Percentiles rank a stretch among this genome's conserved stretches.
These are phyloP conservation scores for Tricholoma hemisulphureum DNA, from an alignment of 768 basidiomycete genomes.

Conservation along the genomic window DNA sequence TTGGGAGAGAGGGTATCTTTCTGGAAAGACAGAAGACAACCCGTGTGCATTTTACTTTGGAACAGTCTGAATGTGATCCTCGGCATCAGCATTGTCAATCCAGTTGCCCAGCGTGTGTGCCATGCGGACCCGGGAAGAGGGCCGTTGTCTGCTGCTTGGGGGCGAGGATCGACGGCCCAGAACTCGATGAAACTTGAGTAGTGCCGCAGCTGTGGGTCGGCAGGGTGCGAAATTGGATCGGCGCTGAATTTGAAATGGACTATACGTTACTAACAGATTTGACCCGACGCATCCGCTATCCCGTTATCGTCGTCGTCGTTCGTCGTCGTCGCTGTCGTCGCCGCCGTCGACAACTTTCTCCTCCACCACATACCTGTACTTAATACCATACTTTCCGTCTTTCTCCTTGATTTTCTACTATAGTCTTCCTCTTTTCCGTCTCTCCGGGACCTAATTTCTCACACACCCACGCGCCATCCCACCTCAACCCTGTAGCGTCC, in stretches of 20 bases:
- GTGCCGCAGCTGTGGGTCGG: background rate
- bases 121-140: background rate
- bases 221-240: slow-evolving; percentile 25
- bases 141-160: background rate
- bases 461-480: slow-evolving; percentile 14
- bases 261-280: slow-evolving; percentile 2
- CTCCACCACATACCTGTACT: slow-evolving; percentile 9
- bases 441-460: slow-evolving; percentile 20
- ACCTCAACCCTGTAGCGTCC: slow-evolving; percentile 1
- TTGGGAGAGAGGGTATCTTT: background rate
- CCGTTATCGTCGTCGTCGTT: slow-evolving; percentile 17
- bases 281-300: slow-evolving; percentile 11
- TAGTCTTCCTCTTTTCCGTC: slow-evolving; percentile 6
- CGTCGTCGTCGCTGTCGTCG: slow-evolving; percentile 19
- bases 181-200: background rate
- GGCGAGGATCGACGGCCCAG: slow-evolving; percentile 13
- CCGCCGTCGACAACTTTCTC: slow-evolving; percentile 15
- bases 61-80: background rate
- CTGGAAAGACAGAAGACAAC: background rate
- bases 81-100: background rate
- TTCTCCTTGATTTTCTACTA: slow-evolving; percentile 5
- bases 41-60: background rate
- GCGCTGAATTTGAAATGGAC: slow-evolving; percentile 32
- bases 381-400: slow-evolving; percentile 7
- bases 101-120: background rate